A percentile compares a stretch with the other conserved stretches of the same genome.
Conservation (phyloP, 2,329 filamentous ascomycete genomes). For the Dothistroma septosporum region DNA sequence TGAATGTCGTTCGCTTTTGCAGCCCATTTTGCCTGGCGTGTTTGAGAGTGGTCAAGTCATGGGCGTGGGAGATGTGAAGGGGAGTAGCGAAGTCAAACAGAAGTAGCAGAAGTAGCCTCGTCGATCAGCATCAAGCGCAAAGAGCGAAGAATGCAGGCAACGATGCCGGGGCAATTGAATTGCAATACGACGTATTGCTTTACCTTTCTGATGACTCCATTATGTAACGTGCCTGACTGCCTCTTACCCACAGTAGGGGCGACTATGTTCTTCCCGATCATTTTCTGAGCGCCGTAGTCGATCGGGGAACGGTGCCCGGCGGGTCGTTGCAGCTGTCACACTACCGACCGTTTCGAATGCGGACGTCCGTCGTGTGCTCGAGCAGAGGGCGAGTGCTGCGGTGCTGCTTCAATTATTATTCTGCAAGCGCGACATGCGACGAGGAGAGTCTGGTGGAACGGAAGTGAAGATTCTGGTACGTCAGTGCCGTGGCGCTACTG, state of each 20-base stretch:
- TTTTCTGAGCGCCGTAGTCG: not conserved
- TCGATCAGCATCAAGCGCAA: not conserved
- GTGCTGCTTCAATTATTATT: not conserved
- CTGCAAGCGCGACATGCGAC: constrained; percentile 6
- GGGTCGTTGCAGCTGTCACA: not conserved
- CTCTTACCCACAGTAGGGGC: not conserved
- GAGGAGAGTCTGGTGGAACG: not conserved
- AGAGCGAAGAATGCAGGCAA: not conserved
- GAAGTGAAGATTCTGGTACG: not conserved
- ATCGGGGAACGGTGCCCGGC: not conserved
- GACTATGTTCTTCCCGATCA: not conserved
- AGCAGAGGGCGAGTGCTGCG: not conserved
- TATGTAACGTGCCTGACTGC: constrained; percentile 7
- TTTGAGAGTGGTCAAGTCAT: not conserved
- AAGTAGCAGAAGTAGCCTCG: not conserved
- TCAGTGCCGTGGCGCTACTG: constrained; percentile 4
- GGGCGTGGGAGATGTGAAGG: not conserved
- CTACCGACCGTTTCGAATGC: not conserved
- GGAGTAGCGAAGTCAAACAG: not conserved
- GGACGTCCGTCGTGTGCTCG: not conserved
- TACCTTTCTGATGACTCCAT: constrained; percentile 6
- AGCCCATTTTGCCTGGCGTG: not conserved
- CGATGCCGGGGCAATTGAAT: not conserved
- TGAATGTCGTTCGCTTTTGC: constrained; percentile 4
- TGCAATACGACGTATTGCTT: constrained; percentile 4